A percentile compares a stretch with the other conserved stretches of the same genome.
Evolutionary conservation across 192 early-diverging fungal genomes (phyloP).

Genomic region (Helicostylum pulchrum): DNA sequence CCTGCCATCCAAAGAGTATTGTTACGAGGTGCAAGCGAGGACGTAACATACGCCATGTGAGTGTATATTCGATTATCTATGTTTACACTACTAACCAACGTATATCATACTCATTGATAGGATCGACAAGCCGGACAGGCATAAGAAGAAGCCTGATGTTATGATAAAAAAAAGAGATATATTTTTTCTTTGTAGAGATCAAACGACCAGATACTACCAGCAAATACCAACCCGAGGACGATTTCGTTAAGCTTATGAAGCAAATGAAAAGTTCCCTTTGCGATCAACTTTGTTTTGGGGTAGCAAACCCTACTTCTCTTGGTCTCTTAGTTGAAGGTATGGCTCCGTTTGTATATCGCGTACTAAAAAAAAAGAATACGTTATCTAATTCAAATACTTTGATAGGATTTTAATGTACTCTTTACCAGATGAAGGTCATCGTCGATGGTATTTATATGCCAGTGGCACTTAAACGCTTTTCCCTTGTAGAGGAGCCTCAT

Average conservation of each 20-base stretch:
- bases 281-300: background rate
- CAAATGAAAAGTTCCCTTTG: constrained; percentile 1
- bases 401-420: constrained; percentile 1
- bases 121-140: background rate
- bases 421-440: background rate
- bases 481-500: background rate
- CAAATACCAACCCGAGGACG: background rate
- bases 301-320: constrained; percentile 2
- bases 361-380: constrained; percentile 1
- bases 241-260: background rate
- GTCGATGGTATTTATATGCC: background rate
- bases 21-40: background rate
- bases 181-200: constrained; percentile 2
- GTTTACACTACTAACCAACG: background rate
- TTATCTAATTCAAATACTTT: constrained; percentile 11
- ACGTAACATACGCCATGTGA: background rate
- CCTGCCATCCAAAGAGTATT: background rate
- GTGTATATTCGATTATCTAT: background rate
- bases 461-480: background rate
- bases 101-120: background rate
- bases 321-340: constrained; percentile 4
- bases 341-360: background rate
- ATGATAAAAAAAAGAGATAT: background rate
- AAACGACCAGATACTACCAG: background rate
- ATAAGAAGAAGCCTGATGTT: background rate